phyloP scores from a whole-genome alignment of 2,329 filamentous ascomycete genomes.

The Colletotrichum musicola region DNA sequence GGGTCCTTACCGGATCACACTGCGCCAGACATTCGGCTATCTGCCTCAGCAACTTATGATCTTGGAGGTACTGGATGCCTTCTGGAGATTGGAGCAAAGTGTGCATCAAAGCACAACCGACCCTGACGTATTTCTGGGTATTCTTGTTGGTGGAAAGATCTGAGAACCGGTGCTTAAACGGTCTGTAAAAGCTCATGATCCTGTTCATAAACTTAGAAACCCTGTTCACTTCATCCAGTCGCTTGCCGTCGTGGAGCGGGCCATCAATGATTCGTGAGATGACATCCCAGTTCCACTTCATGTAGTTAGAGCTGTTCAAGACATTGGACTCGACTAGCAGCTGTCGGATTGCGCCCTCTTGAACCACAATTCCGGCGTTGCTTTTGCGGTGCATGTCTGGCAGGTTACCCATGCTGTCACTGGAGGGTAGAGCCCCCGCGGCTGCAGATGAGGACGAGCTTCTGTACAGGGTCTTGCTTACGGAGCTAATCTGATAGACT shows the following conservation, averaged over 20 bases:
- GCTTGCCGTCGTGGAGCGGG: constrained; percentile 88
- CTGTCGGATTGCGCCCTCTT: constrained; percentile 75
- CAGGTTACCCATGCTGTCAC: constrained; percentile 62
- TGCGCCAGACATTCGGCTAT: constrained; percentile 96
- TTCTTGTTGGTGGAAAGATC: constrained; percentile 90
- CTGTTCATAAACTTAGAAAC: constrained; percentile 97
- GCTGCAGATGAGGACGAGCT: constrained; percentile 66
- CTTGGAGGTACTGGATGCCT: constrained; percentile 85
- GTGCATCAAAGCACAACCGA: constrained; percentile 89
- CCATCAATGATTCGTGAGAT: constrained; percentile 93
- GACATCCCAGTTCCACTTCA: constrained; percentile 98
- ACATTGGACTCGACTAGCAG: constrained; percentile 84
- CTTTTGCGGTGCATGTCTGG: constrained; percentile 69
- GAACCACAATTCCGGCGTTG: constrained; percentile 60
- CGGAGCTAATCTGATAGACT: constrained; percentile 97
- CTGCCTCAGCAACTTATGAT: constrained; percentile 93
- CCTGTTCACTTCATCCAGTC: constrained; percentile 93
- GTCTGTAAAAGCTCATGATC: constrained; percentile 92
- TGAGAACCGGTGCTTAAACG: constrained; percentile 96
- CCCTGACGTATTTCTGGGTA: constrained; percentile 93
- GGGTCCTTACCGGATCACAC: constrained; percentile 80
- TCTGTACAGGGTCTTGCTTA: constrained; percentile 91
- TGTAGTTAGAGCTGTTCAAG: constrained; percentile 87
- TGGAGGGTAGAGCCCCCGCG: constrained; percentile 53
- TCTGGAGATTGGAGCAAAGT: constrained; percentile 88